Conservation (phyloP, 768 basidiomycete species). For the Podaxis mareebaensis region DNA sequence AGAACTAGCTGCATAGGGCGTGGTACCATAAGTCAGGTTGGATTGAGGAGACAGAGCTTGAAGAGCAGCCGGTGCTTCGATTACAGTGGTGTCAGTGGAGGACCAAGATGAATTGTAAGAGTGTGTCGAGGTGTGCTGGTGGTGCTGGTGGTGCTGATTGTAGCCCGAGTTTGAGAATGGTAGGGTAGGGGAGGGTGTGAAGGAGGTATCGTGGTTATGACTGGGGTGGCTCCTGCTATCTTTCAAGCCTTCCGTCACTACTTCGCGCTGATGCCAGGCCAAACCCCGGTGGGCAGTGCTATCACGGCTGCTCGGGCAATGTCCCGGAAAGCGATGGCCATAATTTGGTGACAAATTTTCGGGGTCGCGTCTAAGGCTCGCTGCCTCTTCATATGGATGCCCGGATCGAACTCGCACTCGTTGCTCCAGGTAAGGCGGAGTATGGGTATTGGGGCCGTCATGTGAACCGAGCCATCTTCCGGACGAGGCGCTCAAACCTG, state of each 20-base stretch:
- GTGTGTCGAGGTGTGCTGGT: slow-evolving; percentile 21
- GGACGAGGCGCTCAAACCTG: neutral
- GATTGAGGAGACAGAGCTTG: slow-evolving; percentile 32
- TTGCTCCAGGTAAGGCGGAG: slow-evolving; percentile 29
- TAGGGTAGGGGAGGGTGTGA: slow-evolving; percentile 36
- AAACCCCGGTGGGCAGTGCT: slow-evolving; percentile 23
- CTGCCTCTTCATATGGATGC: slow-evolving; percentile 36
- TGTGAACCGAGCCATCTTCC: slow-evolving; percentile 15
- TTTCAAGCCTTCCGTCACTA: slow-evolving; percentile 13
- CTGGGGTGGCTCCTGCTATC: slow-evolving; percentile 31
- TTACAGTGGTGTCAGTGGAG: slow-evolving; percentile 29
- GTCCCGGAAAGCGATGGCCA: slow-evolving; percentile 28
- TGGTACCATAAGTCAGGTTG: slow-evolving; percentile 32
- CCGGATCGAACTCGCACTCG: slow-evolving; percentile 38
- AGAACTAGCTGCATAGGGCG: slow-evolving; percentile 34
- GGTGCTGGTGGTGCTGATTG: slow-evolving; percentile 21
- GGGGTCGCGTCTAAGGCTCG: slow-evolving; percentile 31
- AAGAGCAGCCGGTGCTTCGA: slow-evolving; percentile 32
- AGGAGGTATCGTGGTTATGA: slow-evolving; percentile 32
- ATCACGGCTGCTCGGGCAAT: slow-evolving; percentile 30
- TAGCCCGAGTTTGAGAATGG: slow-evolving; percentile 41
- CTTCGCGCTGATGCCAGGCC: slow-evolving; percentile 36
- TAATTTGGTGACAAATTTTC: slow-evolving; percentile 27
- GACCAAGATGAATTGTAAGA: slow-evolving; percentile 45
- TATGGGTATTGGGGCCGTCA: slow-evolving; percentile 7